Base-by-base conservation (phyloP, 2,329 filamentous ascomycete genomes). In the Fonsecaea multimorphosa region DNA sequence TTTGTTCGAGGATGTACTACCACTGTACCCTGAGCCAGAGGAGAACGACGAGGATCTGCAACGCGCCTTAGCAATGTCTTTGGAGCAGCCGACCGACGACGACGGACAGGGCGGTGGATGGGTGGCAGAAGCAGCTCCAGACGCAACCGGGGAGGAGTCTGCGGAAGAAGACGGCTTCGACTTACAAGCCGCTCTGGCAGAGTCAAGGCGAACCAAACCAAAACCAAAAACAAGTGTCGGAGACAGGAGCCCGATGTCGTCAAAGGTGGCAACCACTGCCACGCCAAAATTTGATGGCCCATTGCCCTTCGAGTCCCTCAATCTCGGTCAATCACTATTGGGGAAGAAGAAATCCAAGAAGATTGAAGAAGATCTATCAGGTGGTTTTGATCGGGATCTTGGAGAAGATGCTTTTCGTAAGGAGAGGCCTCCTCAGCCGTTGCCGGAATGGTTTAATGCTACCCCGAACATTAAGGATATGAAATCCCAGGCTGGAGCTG, bases 301-400 rank as follows among this genome's bases (percentile, higher is more conserved):
- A 0, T 78, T 99, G 4, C 95, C 95, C 0, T 99, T 99, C 73
- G 93, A 97, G 72, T 94, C 85, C 58, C 79, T 89, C 6, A 84
- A 92, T 74, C 83, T 97, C 1, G 87, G 90, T 52, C 88, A 86
- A 58, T 89, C 86, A 38, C 77, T 81, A 11, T 76, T 80, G 14
- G 81, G 79, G 31, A 84, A 79, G 76, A 85, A 81, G 76, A 85
- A 81, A 71, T 83, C 79, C 80, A 81, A 81, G 73, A 82, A 77
- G 70, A 79, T 80, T 59, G 79, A 85, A 64, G 81, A 85, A 59
- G 84, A 86, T 5, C 76, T 81, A 66, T 84, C 86, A 40, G 89
- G 89, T 24, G 90, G 89, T 0, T 92, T 93, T 72, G 85, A 89
- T 62, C 86, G 81, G 69, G 82, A 83, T 24, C 64, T 72, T 22